phyloP scores from a whole-genome alignment of 2,329 filamentous ascomycete genomes.

The Sporothrix inflata region DNA sequence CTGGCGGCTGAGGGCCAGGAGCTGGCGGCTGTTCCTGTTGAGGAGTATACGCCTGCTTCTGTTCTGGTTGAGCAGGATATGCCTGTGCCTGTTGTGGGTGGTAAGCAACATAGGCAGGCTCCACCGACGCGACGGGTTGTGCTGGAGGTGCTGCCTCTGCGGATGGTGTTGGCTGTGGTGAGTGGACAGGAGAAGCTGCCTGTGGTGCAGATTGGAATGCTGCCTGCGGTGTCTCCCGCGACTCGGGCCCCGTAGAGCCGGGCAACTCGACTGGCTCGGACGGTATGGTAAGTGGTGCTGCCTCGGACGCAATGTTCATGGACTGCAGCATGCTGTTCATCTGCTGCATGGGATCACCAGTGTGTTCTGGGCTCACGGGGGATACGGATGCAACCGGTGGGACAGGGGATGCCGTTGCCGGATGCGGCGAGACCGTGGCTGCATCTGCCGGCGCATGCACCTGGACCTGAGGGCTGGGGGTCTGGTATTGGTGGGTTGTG shows the following conservation, averaged over 20 bases:
- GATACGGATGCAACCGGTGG: background rate
- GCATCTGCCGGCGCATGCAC: background rate
- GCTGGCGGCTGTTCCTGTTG: background rate
- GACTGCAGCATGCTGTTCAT: slow-evolving; percentile 16
- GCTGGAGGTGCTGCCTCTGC: background rate
- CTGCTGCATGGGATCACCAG: background rate
- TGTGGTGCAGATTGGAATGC: too few species aligned
- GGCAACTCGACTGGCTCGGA: background rate
- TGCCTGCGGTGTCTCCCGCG: background rate
- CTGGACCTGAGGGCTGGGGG: background rate
- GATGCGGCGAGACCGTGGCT: background rate
- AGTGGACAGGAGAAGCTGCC: background rate
- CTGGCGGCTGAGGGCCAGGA: background rate
- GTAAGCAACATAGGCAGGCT: background rate
- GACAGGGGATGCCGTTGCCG: background rate
- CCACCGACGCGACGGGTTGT: background rate
- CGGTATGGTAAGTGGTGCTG: background rate
- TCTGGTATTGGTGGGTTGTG: background rate
- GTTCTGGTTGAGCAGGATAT: background rate
- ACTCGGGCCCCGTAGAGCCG: background rate
- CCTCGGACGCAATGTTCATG: slow-evolving; percentile 4
- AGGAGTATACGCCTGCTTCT: background rate
- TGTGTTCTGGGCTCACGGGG: background rate
- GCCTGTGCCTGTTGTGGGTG: background rate
- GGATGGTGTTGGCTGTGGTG: background rate